phyloP scores from a whole-genome alignment of 805 yeast genomes.

The Candida gorgasii region DNA sequence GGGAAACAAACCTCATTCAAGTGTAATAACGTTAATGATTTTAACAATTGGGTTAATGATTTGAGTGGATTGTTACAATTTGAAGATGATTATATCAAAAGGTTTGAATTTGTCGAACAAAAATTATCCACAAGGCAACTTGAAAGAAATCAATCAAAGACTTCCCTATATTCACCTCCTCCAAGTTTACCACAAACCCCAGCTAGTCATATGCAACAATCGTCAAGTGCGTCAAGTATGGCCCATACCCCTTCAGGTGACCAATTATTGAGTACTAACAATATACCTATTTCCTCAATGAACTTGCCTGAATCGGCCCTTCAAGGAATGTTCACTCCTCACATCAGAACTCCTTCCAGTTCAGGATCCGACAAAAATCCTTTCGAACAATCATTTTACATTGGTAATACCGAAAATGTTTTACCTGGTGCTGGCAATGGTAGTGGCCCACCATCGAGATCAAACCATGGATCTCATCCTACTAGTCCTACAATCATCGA shows the following conservation, averaged over 20 bases:
- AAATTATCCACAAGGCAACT: constrained; percentile 30
- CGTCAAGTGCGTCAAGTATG: not conserved
- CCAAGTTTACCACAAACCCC: constrained; percentile 4
- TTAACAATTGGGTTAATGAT: constrained; percentile 56
- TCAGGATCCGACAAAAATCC: constrained; percentile 35
- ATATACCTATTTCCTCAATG: not conserved
- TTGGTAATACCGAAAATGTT: not conserved
- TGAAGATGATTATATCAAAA: constrained; percentile 43
- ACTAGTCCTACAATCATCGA: constrained; percentile 16
- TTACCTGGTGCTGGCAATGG: not conserved
- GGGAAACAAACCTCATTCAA: constrained; percentile 41
- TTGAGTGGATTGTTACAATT: constrained; percentile 52
- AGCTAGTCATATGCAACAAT: no score
- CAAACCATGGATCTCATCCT: constrained; percentile 10
- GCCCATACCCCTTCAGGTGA: not conserved
- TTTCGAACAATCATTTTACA: constrained; percentile 28
- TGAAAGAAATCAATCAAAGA: constrained; percentile 3
- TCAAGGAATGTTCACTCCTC: constrained; percentile 41
- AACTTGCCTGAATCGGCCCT: constrained; percentile 19
- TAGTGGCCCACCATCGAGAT: constrained; percentile 4
- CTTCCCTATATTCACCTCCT: constrained; percentile 4
- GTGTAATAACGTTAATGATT: constrained; percentile 46
- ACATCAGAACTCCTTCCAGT: constrained; percentile 33
- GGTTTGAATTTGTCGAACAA: constrained; percentile 50
- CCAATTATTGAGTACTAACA: not conserved